Evolutionary conservation across 345 rosid genomes (phyloP).

Genomic region (Clarkia xantiana): DNA sequence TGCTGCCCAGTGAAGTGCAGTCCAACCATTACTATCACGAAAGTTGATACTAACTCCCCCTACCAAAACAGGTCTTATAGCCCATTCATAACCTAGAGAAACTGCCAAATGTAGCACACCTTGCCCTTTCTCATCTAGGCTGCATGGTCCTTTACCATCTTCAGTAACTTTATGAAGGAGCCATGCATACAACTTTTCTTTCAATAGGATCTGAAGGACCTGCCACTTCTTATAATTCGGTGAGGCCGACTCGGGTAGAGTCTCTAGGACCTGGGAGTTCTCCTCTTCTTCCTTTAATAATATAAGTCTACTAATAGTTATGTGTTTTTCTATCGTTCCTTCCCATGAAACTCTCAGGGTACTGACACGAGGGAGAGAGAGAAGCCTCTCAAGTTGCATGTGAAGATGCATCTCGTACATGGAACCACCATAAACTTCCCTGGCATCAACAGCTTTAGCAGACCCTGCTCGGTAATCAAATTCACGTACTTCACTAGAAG

Average conservation of each 20-base stretch:
- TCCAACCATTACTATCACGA: slow-evolving; percentile 85
- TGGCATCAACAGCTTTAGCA: slow-evolving; percentile 24
- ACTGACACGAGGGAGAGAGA: slow-evolving; percentile 26
- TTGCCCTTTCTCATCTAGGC: slow-evolving; percentile 62
- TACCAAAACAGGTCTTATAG: slow-evolving; percentile 46
- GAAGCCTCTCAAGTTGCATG: slow-evolving; percentile 36
- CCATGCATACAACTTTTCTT: slow-evolving; percentile 60
- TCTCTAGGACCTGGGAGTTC: slow-evolving; percentile 16
- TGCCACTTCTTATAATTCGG: slow-evolving; percentile 20
- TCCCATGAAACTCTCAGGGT: slow-evolving; percentile 17
- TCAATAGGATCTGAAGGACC: slow-evolving; percentile 33
- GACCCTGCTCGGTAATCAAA: slow-evolving; percentile 56
- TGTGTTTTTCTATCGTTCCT: slow-evolving; percentile 34
- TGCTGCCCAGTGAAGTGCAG: slow-evolving; percentile 97
- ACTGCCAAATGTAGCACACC: slow-evolving; percentile 72
- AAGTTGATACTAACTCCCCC: slow-evolving; percentile 79
- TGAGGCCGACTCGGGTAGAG: slow-evolving; percentile 14
- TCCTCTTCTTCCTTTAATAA: slow-evolving; percentile 66
- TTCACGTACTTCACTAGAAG: slow-evolving; percentile 89
- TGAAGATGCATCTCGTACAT: slow-evolving; percentile 33
- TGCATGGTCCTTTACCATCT: slow-evolving; percentile 62
- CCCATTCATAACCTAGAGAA: slow-evolving; percentile 92
- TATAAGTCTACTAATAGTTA: slow-evolving; percentile 37
- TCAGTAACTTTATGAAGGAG: slow-evolving; percentile 56
- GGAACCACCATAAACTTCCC: slow-evolving; percentile 22